Evolutionary conservation across 139 green algal genomes (phyloP).

Genomic region (Eudorina sp.): DNA sequence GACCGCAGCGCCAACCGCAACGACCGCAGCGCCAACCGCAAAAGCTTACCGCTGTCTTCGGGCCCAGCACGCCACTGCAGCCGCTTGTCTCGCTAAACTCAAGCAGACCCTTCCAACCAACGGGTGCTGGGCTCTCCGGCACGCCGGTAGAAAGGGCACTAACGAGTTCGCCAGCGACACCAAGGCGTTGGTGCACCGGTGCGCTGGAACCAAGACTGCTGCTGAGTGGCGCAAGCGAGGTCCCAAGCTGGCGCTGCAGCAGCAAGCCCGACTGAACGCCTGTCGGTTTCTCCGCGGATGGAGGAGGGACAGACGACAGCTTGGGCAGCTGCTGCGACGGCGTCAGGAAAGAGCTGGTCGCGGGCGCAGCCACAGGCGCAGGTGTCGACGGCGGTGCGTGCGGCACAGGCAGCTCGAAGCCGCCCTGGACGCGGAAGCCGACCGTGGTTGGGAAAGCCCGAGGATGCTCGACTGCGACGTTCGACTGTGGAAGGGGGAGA

Average conservation of each 20-base stretch:
- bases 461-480: conserved; percentile 39
- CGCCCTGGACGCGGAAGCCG: conserved; percentile 38
- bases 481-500: conserved; percentile 28
- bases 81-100: conserved; percentile 66
- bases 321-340: conserved; percentile 36
- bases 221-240: not conserved
- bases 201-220: conserved; percentile 13
- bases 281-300: not conserved
- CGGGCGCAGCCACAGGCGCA: not conserved
- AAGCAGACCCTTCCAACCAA: conserved; percentile 68
- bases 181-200: not conserved
- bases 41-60: conserved; percentile 27
- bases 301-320: conserved; percentile 15
- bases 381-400: conserved; percentile 1
- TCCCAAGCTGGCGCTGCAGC: not conserved
- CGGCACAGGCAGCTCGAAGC: conserved; percentile 37
- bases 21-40: too few relatives aligned
- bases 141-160: not conserved
- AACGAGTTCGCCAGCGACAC: not conserved
- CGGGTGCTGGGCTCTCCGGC: not conserved
- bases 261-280: not conserved
- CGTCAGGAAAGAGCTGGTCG: conserved; percentile 22
- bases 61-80: conserved; percentile 54
- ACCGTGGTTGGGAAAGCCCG: conserved; percentile 40
- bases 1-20: too few relatives aligned